These are phyloP conservation scores for Arthrobotrys sinensis DNA, from an alignment of 2,329 filamentous ascomycete genomes.

Conservation along the genomic window DNA sequence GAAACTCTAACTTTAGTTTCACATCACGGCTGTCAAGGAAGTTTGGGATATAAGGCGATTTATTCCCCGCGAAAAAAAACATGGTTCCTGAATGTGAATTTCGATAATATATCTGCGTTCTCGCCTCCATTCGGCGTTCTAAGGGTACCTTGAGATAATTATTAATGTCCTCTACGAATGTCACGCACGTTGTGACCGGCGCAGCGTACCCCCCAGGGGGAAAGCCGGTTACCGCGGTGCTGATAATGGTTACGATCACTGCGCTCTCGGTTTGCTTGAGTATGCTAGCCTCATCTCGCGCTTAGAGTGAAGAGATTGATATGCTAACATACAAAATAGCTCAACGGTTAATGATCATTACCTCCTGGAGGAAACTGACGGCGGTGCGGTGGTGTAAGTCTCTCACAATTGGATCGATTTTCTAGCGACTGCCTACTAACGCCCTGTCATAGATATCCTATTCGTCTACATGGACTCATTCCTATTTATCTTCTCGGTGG, in stretches of 20 bases:
- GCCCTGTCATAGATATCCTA: conserved; percentile 71
- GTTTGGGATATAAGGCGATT: background rate
- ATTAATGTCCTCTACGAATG: conserved; percentile 17
- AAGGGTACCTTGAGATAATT: background rate
- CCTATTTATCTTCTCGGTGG: conserved; percentile 73
- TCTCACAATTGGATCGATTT: background rate
- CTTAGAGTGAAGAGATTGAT: no score
- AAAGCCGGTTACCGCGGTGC: conserved; percentile 3
- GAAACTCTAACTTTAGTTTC: background rate
- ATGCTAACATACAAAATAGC: conserved; percentile 14
- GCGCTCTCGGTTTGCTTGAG: conserved; percentile 35
- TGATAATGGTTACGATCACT: conserved; percentile 39
- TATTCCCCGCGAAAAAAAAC: no score
- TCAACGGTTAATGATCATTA: conserved; percentile 29
- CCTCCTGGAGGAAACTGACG: conserved; percentile 34
- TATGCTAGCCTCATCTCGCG: background rate
- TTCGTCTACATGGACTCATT: conserved; percentile 75
- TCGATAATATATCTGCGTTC: no score
- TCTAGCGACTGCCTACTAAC: no score
- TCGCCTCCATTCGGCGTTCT: background rate
- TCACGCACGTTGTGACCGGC: conserved; percentile 20
- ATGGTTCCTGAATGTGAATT: no score
- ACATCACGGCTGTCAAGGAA: background rate
- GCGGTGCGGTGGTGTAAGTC: conserved; percentile 47
- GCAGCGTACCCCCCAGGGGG: conserved; percentile 25